Evolutionary conservation across 768 basidiomycete genomes (phyloP).

Genomic region (Tulasnella sp.): DNA sequence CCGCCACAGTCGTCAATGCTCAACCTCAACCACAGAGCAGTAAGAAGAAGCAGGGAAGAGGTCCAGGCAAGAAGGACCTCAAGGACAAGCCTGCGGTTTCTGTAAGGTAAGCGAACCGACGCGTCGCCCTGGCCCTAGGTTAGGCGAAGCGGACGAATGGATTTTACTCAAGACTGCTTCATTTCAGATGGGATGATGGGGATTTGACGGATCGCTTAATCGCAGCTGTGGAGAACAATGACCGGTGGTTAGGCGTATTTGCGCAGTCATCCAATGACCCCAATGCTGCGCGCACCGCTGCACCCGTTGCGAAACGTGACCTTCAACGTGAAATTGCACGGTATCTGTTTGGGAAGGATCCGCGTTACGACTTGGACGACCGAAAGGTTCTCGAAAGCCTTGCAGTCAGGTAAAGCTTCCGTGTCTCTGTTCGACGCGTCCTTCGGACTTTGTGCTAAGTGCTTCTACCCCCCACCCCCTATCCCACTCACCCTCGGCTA

Average conservation of each 20-base stretch:
- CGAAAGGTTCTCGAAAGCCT: slow-evolving; percentile 27
- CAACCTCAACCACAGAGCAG: background rate
- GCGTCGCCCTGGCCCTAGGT: no score
- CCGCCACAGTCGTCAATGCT: slow-evolving; percentile 1
- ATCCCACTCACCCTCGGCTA: background rate
- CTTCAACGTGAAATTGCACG: slow-evolving; percentile 30
- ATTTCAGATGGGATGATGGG: slow-evolving; percentile 30
- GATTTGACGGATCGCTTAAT: slow-evolving; percentile 31
- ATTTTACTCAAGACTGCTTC: background rate
- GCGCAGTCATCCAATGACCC: slow-evolving; percentile 22
- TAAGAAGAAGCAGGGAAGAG: slow-evolving; percentile 29
- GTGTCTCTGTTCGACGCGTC: background rate
- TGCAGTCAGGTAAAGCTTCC: slow-evolving; percentile 21
- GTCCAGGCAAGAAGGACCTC: slow-evolving; percentile 30
- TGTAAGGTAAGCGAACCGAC: slow-evolving; percentile 24
- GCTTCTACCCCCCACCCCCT: background rate
- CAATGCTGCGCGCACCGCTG: slow-evolving; percentile 23
- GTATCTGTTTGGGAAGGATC: slow-evolving; percentile 28
- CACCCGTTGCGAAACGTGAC: slow-evolving; percentile 30
- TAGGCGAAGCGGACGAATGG: background rate
- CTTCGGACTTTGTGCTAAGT: background rate
- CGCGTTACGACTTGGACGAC: slow-evolving; percentile 29
- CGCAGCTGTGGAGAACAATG: slow-evolving; percentile 25
- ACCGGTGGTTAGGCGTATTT: slow-evolving; percentile 30
- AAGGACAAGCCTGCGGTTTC: slow-evolving; percentile 29